phyloP scores from a whole-genome alignment of 2,329 filamentous ascomycete species.

The Podosphaera aphanis region DNA sequence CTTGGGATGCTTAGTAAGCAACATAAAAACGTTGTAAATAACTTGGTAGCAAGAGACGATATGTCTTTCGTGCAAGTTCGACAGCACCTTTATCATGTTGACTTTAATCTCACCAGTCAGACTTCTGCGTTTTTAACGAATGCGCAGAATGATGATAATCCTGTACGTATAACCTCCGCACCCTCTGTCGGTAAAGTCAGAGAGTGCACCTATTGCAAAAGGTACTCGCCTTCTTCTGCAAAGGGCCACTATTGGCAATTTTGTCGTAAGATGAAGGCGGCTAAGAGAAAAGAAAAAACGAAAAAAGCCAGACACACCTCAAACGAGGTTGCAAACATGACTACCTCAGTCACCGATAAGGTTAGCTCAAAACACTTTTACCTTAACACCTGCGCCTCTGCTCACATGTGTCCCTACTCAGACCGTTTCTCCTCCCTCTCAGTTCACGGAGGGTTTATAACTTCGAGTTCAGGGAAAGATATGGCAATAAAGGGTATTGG shows the following conservation, averaged over 20 bases:
- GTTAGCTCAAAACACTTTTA: no score
- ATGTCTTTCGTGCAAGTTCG: background rate
- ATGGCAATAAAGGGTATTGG: background rate
- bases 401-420: no score
- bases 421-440: background rate
- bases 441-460: background rate
- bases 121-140: background rate
- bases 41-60: background rate
- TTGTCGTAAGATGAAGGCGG: no score
- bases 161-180: background rate
- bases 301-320: no score
- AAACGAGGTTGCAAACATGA: no score
- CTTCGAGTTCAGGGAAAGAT: background rate
- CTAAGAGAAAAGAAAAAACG: no score
- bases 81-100: background rate
- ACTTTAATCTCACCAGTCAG: background rate
- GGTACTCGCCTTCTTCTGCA: background rate
- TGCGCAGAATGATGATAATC: background rate
- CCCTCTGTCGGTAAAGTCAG: background rate
- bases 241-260: no score
- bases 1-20: background rate
- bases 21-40: background rate
- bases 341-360: no score
- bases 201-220: background rate
- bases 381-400: no score